phyloP scores from a whole-genome alignment of 2,329 filamentous ascomycete species.

The Talaromyces marneffei region DNA sequence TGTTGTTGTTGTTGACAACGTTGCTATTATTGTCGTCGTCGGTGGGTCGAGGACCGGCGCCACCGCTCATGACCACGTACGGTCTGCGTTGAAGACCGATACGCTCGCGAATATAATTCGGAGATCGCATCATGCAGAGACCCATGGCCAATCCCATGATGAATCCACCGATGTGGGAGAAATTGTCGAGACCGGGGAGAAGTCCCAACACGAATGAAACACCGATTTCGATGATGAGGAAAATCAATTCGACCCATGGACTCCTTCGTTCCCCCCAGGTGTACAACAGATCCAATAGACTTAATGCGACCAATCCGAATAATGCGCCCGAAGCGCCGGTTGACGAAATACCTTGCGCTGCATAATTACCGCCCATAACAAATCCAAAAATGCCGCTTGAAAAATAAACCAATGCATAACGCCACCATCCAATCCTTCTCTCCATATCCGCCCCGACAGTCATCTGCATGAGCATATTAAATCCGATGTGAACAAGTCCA shows the following conservation, averaged over 20 bases:
- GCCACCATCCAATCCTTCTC: constrained; percentile 75
- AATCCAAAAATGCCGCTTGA: constrained; percentile 92
- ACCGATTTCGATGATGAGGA: constrained; percentile 75
- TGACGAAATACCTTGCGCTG: constrained; percentile 71
- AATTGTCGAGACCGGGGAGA: constrained; percentile 90
- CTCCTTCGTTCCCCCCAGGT: constrained; percentile 75
- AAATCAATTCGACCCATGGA: constrained; percentile 78
- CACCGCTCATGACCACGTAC: constrained; percentile 62
- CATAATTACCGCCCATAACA: constrained; percentile 90
- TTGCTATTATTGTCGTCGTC: constrained; percentile 13
- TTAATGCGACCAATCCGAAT: constrained; percentile 86
- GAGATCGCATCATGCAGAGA: constrained; percentile 81
- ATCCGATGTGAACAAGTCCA: constrained; percentile 87
- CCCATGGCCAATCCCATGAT: constrained; percentile 85
- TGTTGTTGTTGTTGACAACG: constrained; percentile 5
- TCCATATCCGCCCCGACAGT: constrained; percentile 92
- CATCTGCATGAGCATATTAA: constrained; percentile 88
- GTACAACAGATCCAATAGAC: constrained; percentile 83
- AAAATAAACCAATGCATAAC: constrained; percentile 86
- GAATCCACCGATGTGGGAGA: constrained; percentile 94
- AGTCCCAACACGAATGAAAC: constrained; percentile 91
- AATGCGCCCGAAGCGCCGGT: constrained; percentile 84
- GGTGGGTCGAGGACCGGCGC: constrained; percentile 30
- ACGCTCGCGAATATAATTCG: constrained; percentile 67
- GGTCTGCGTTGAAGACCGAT: constrained; percentile 64